Evolutionary conservation across 176 grass and related monocot species (phyloP).

Genomic region (Aechmea fasciata): DNA sequence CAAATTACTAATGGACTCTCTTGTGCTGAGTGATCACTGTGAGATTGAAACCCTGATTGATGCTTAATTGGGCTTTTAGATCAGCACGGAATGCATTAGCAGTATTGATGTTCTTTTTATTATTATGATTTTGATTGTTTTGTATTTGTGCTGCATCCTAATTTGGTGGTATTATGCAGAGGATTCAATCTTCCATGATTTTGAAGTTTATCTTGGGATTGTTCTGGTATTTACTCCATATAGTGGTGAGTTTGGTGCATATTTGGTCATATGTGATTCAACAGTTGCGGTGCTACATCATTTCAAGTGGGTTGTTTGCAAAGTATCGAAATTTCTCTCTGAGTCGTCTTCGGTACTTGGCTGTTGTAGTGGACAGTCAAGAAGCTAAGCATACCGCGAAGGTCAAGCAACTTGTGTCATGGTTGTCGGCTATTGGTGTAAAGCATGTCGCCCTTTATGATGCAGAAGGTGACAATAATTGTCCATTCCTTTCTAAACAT

Average conservation of each 20-base stretch:
- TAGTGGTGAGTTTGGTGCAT: conserved; percentile 37
- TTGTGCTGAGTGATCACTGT: too few species aligned
- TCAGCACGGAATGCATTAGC: not conserved
- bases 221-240: conserved; percentile 57
- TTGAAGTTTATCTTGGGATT: conserved; percentile 39
- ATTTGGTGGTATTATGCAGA: conserved; percentile 25
- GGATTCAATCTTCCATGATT: conserved; percentile 41
- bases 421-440: conserved; percentile 48
- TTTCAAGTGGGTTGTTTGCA: conserved; percentile 49
- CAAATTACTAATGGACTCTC: too few species aligned
- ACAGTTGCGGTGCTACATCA: conserved; percentile 44
- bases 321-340: conserved; percentile 56
- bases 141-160: not conserved
- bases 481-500: conserved; percentile 9
- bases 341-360: conserved; percentile 42
- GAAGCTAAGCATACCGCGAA: conserved; percentile 65
- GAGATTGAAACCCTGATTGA: too few species aligned
- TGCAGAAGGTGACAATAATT: conserved; percentile 49
- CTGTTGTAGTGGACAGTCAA: conserved; percentile 78
- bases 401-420: conserved; percentile 49
- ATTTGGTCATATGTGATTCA: conserved; percentile 42
- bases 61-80: too few species aligned
- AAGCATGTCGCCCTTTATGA: conserved; percentile 78
- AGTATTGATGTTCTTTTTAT: not conserved
- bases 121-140: not conserved